phyloP scores from a whole-genome alignment of 495 filamentous ascomycete genomes.

The Hypoxylon rickii region DNA sequence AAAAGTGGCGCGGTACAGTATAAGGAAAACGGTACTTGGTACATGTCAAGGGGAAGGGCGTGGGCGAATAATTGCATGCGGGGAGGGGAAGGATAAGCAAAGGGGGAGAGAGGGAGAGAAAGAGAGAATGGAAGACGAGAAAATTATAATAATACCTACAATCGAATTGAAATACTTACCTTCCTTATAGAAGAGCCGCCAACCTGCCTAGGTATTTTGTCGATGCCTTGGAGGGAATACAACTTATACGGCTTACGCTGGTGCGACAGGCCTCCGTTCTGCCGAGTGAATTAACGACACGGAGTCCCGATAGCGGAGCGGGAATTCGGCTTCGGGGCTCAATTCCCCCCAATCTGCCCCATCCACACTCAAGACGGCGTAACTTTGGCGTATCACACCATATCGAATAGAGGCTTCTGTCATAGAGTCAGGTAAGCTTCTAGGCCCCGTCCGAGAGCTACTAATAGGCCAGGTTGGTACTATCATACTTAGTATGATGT shows the following conservation, averaged over 20 bases:
- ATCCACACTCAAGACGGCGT: conserved; percentile 17
- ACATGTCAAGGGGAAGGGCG: conserved; percentile 14
- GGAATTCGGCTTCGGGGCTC: conserved; percentile 8
- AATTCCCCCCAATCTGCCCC: background rate
- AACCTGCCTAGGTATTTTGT: no score
- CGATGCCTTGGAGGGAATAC: no score
- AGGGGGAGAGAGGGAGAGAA: no score
- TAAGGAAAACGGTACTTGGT: conserved; percentile 24
- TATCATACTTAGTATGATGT: no score
- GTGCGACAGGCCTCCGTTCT: conserved; percentile 3
- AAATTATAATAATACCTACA: conserved; percentile 22
- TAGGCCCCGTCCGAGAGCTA: conserved; percentile 1
- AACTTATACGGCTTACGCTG: no score
- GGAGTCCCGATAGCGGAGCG: conserved; percentile 34
- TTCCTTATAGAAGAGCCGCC: no score
- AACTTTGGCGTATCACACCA: conserved; percentile 7
- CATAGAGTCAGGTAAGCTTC: background rate
- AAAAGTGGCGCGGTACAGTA: conserved; percentile 28
- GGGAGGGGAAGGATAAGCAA: background rate
- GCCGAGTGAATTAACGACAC: conserved; percentile 11
- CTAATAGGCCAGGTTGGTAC: conserved; percentile 2
- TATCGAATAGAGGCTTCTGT: background rate
- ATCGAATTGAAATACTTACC: background rate
- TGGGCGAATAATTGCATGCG: conserved; percentile 25
- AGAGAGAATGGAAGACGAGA: conserved; percentile 22